A percentile compares a stretch with the other conserved stretches of the same genome.
Evolutionary conservation across 2,329 filamentous ascomycete genomes (phyloP).

Genomic region (Orbilia ellipsospora): DNA sequence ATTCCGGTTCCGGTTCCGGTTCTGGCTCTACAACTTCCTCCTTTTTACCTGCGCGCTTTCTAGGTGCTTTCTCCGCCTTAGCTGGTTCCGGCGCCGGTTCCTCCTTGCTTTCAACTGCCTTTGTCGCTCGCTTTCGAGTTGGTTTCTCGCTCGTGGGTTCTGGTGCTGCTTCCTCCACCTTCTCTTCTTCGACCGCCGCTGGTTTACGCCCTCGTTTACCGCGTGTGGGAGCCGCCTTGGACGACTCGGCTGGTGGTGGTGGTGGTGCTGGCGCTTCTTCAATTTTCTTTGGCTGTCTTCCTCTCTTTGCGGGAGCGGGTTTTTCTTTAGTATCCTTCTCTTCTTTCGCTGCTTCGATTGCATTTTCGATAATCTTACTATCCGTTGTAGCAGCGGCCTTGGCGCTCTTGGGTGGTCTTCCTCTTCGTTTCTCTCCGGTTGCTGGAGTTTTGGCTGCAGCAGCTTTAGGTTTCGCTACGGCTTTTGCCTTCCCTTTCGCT

Average conservation of each 20-base stretch:
- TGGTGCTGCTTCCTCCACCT: slow-evolving; percentile 45
- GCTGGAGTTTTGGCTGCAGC: slow-evolving; percentile 4
- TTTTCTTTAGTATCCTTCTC: slow-evolving; percentile 34
- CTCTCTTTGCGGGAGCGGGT: slow-evolving; percentile 23
- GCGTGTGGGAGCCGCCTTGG: slow-evolving; percentile 8
- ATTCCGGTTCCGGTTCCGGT: slow-evolving; percentile 1
- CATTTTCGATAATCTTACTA: slow-evolving; percentile 42
- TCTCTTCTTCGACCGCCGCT: not conserved
- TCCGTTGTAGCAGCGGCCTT: slow-evolving; percentile 1
- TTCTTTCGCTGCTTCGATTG: slow-evolving; percentile 53
- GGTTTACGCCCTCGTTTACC: slow-evolving; percentile 12
- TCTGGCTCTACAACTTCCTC: slow-evolving; percentile 6
- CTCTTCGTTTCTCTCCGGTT: slow-evolving; percentile 23
- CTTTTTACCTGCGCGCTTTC: slow-evolving; percentile 25
- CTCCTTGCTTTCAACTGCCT: slow-evolving; percentile 27
- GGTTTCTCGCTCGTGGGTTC: slow-evolving; percentile 37
- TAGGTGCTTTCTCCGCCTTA: slow-evolving; percentile 59
- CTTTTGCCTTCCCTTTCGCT: slow-evolving; percentile 1
- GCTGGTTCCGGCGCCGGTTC: slow-evolving; percentile 49
- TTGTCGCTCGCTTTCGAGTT: slow-evolving; percentile 26
- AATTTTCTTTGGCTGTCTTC: slow-evolving; percentile 22
- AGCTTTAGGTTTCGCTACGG: slow-evolving; percentile 11
- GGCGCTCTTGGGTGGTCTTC: slow-evolving; percentile 25
- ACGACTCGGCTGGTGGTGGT: not conserved
- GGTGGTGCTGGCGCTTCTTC: slow-evolving; percentile 29